Base-by-base conservation (phyloP, 2,329 filamentous ascomycete species). In the Colletotrichum acutatum region DNA sequence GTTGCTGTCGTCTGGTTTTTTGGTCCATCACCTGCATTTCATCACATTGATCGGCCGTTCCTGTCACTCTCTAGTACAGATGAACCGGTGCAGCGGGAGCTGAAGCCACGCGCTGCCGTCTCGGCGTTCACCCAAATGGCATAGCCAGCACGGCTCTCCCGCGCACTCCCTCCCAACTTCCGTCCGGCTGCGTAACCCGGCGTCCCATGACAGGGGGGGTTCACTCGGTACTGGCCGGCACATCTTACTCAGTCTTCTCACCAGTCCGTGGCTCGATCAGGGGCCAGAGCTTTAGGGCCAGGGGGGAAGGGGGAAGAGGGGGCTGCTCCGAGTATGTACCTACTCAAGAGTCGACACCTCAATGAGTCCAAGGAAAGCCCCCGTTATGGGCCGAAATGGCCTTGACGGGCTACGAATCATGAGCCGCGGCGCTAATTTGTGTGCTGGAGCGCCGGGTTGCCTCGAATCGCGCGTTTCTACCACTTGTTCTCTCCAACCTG, bases 401-500 rank as follows among this genome's bases (percentile, higher is more conserved):
- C 49, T 34, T 53, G 58, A 24, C 32, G 64, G 28, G 30, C 59
- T 63, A 72, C 59, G 72, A 68, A 74, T 61, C 63, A 68, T 56
- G 49, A 74, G 71, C 71, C 67, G 68, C 37, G 37, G 61, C 57
- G 69, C 62, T 59, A 56, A 63, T 54, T 63, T 60, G 54, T 34
- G 37, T 56, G 34, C 62, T 62, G 67, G 65, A 30, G 32, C 19
- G 52, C 34, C 37, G 49, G 64, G 42, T 60, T 52, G 69, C 37
- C 61, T 66, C 60, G 71, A 71, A 68, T 56, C 66, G 30, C 42
- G 42, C 68, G 59, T 66, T 60, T 60, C 52, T 54, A 71, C 58
- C 37, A 65, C 46, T 32, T 42, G 16, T 72, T 54, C 64, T 62
- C 74, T 76, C 76, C 75, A 76, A 78, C 82, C 82, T 83, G 80